Conservation (phyloP, 495 filamentous ascomycete genomes). For the Schizothecium vesticola region DNA sequence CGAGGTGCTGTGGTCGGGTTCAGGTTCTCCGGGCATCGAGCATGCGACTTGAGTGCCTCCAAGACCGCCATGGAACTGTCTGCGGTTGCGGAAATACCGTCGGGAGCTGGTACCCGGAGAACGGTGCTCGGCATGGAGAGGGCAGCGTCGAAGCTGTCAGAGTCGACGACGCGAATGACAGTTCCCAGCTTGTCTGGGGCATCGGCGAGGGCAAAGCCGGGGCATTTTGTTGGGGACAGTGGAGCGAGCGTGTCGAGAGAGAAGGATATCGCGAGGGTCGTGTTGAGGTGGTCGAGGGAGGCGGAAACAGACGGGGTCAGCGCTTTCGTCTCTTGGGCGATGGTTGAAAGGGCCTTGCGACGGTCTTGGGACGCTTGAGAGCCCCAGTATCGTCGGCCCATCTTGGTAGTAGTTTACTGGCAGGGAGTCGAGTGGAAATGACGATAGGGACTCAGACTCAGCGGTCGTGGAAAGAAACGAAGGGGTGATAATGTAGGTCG, state of each 20-base stretch:
- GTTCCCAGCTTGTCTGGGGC: conserved; percentile 16
- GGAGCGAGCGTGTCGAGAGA: conserved; percentile 5
- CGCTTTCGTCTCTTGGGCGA: conserved; percentile 22
- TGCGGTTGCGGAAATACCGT: background rate
- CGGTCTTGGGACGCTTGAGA: conserved; percentile 18
- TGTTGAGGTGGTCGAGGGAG: conserved; percentile 15
- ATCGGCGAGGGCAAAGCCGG: conserved; percentile 15
- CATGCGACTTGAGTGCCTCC: background rate
- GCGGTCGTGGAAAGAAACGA: background rate
- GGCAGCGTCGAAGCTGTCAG: conserved; percentile 50
- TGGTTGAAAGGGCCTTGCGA: conserved; percentile 13
- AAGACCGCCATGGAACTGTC: background rate
- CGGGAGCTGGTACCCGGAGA: background rate
- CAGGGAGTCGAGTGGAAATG: background rate
- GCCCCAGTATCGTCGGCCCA: background rate
- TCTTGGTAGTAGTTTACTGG: background rate
- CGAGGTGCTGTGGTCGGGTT: conserved; percentile 20
- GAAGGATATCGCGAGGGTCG: conserved; percentile 10
- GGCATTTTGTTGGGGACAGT: conserved; percentile 20
- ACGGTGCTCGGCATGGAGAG: conserved; percentile 29
- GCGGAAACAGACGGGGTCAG: conserved; percentile 18
- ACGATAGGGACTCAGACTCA: background rate
- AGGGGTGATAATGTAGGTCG: background rate
- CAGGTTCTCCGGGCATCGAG: conserved; percentile 9
- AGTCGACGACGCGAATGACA: conserved; percentile 39